Evolutionary conservation across 129 eudicot species (phyloP), one percentile per base, ranked within the genome.

Genomic region (Pseudognaphalium luteoalbum): DNA sequence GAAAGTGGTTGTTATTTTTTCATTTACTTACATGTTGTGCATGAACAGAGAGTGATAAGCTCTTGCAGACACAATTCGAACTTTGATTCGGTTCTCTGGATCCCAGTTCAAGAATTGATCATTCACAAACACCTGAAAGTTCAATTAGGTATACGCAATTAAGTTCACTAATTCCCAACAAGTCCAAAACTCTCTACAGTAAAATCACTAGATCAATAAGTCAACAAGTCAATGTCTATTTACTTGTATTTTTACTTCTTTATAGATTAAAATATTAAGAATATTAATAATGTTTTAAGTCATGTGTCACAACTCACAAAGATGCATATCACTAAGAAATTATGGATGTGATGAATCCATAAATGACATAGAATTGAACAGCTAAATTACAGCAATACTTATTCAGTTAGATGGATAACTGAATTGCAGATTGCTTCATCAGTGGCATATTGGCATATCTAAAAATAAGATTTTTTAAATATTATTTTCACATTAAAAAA

Each of bases 71-170:
- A 94, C 97, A 22, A 94, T 94, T 51, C 98, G 84, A 61, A 94
- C 96, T 94, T 91, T 94, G 88, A 94, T 91, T 47, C 84, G 87
- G 88, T 91, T 83, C 84, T 94, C 89, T 2, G 97, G 96, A 71
- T 94, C 98, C 98, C 98, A 94, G 78, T 94, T 94, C 72, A 94
- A 86, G 84, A 91, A 94, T 69, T 94, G 98, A 80, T 94, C 98
- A 70, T 94, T 94, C 32, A 94, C 96, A 75, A 81, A 91, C 34
- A 94, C 98, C 98, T 94, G 87, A 68, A 84, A 47, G 10, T 39
- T 70, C 41, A 71, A 47, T 71, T 71, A 50, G 14, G 62, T 73
- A 33, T 51, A 60, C 1, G 0, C 47, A 39, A 22, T 50, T 78
- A 72, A 19, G 21, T 54, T 60, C 19, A 39, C 39, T 25, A 1